Conservation (phyloP, 2,329 filamentous ascomycete species). For the Aspergillus sp. region DNA sequence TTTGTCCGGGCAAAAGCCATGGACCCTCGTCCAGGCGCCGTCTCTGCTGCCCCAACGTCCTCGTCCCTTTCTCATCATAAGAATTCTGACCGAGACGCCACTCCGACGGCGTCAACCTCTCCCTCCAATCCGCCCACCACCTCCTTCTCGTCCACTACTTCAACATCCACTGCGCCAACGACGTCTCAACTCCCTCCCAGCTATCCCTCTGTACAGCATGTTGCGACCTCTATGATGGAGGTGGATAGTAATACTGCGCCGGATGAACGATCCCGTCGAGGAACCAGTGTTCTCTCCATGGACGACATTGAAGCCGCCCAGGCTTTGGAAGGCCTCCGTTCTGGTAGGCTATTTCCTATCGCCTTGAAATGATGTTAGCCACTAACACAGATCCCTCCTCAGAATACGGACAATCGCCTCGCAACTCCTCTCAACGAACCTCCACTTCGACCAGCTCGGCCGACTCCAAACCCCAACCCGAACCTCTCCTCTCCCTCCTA, state of each 20-base stretch:
- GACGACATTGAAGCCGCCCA: slow-evolving; percentile 64
- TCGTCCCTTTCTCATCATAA: slow-evolving; percentile 5
- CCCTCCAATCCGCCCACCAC: not conserved
- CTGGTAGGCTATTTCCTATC: slow-evolving; percentile 53
- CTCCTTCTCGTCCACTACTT: slow-evolving; percentile 9
- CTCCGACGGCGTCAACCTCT: not conserved
- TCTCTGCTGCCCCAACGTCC: slow-evolving; percentile 8
- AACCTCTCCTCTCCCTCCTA: slow-evolving; percentile 81
- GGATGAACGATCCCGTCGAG: slow-evolving; percentile 43
- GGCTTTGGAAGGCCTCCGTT: slow-evolving; percentile 70
- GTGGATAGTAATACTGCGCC: slow-evolving; percentile 33
- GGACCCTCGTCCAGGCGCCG: slow-evolving; percentile 17
- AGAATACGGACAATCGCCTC: slow-evolving; percentile 69
- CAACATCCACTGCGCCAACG: slow-evolving; percentile 8
- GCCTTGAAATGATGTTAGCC: not conserved
- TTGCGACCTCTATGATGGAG: slow-evolving; percentile 37
- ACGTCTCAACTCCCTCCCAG: slow-evolving; percentile 12
- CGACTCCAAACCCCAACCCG: slow-evolving; percentile 55
- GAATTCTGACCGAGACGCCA: slow-evolving; percentile 10
- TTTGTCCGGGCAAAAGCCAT: slow-evolving; percentile 14
- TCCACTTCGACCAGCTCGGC: slow-evolving; percentile 30
- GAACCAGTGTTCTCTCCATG: slow-evolving; percentile 48
- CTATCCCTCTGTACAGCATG: slow-evolving; percentile 24
- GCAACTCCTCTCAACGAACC: slow-evolving; percentile 39
- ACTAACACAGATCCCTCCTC: not conserved